Percentiles rank a stretch among this genome's conserved stretches.
These are phyloP conservation scores for Paraconiothyrium sp. DNA, from an alignment of 2,329 filamentous ascomycete genomes.

Conservation along the genomic window DNA sequence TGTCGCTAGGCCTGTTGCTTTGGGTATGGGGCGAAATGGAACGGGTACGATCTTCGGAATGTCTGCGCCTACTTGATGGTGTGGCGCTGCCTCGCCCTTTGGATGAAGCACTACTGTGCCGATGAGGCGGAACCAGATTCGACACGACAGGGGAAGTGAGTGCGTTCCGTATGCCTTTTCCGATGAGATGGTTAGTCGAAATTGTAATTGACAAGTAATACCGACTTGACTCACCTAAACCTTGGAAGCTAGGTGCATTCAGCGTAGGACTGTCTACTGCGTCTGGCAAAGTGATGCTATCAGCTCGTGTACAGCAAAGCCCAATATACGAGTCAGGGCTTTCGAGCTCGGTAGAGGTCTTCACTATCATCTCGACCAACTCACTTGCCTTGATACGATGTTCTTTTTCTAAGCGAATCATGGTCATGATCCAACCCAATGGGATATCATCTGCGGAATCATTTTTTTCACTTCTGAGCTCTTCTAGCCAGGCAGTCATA, in stretches of 20 bases:
- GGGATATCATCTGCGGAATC: conserved; percentile 27
- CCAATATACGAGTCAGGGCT: conserved; percentile 20
- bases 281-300: conserved; percentile 20
- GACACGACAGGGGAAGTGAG: not conserved
- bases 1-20: conserved; percentile 8
- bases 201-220: not conserved
- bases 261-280: conserved; percentile 12
- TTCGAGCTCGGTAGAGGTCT: conserved; percentile 11
- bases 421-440: conserved; percentile 28
- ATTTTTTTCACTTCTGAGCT: conserved; percentile 21
- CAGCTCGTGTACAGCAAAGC: conserved; percentile 24
- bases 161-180: not conserved
- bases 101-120: conserved; percentile 8
- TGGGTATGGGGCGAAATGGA: conserved; percentile 22
- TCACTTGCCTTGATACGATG: conserved; percentile 14
- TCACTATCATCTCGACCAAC: conserved; percentile 20
- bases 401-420: conserved; percentile 21
- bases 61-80: not conserved
- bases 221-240: conserved; percentile 16
- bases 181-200: not conserved
- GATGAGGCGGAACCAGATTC: not conserved
- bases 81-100: conserved; percentile 1
- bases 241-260: conserved; percentile 8
- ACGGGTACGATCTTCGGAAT: conserved; percentile 14
- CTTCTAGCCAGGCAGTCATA: conserved; percentile 25